These are phyloP conservation scores for Lasiodiplodia gonubiensis DNA, from an alignment of 2,329 filamentous ascomycete genomes.

Conservation along the genomic window DNA sequence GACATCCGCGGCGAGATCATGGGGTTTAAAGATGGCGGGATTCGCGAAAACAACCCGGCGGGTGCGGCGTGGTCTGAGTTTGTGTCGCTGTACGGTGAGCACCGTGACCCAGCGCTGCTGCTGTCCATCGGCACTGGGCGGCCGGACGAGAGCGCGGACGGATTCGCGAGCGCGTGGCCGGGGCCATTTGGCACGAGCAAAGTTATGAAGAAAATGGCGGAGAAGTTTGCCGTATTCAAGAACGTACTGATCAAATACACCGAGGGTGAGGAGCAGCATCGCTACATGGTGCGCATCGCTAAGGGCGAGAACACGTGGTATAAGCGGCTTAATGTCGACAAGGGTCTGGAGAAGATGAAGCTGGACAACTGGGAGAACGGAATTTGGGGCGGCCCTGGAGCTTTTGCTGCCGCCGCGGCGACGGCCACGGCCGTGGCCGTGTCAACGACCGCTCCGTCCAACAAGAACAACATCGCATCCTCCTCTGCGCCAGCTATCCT, in stretches of 20 bases:
- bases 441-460: background rate
- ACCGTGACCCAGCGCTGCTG: constrained; percentile 51
- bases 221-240: constrained; percentile 57
- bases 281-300: constrained; percentile 54
- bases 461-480: background rate
- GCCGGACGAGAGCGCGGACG: constrained; percentile 52
- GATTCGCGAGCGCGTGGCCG: constrained; percentile 54
- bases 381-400: constrained; percentile 42
- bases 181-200: constrained; percentile 51
- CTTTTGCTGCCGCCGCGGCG: constrained; percentile 29
- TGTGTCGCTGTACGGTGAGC: constrained; percentile 52
- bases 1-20: constrained; percentile 48
- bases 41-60: constrained; percentile 57
- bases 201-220: constrained; percentile 52
- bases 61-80: constrained; percentile 56
- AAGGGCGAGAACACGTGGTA: constrained; percentile 58
- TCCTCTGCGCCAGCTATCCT: background rate
- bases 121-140: constrained; percentile 55
- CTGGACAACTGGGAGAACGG: constrained; percentile 56
- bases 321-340: constrained; percentile 55
- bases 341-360: constrained; percentile 52
- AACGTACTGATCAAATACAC: constrained; percentile 60
- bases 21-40: constrained; percentile 58
- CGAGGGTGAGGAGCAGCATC: constrained; percentile 56
- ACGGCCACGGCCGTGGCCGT: constrained; percentile 34